These are phyloP conservation scores for Xylaria acuta DNA, from an alignment of 495 filamentous ascomycete species.

Conservation along the genomic window DNA sequence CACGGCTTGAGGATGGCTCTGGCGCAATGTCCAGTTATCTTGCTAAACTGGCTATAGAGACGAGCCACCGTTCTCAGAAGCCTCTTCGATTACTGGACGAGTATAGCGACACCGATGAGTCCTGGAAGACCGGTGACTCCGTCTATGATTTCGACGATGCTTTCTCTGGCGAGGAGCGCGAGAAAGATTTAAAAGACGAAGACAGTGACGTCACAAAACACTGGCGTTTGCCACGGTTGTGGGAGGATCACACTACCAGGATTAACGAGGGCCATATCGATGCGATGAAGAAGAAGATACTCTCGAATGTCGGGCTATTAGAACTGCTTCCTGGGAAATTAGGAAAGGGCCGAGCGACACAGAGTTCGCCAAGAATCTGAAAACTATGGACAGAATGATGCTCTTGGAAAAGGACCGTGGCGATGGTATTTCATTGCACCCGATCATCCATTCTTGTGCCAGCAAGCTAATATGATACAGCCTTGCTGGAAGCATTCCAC, in stretches of 20 bases:
- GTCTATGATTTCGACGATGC: not conserved
- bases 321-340: constrained; percentile 31
- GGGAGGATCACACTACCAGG: constrained; percentile 30
- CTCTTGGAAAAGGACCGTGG: constrained; percentile 36
- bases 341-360: constrained; percentile 43
- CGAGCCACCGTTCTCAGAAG: not conserved
- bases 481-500: constrained; percentile 53
- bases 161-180: not conserved
- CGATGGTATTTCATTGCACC: constrained; percentile 25
- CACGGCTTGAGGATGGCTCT: constrained; percentile 38
- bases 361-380: constrained; percentile 33
- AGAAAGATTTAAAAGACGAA: constrained; percentile 11
- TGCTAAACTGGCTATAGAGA: constrained; percentile 25
- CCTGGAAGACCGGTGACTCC: not conserved
- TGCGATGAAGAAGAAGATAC: constrained; percentile 17
- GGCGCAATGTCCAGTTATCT: constrained; percentile 38
- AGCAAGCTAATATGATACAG: constrained; percentile 31
- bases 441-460: not conserved
- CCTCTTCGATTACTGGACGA: constrained; percentile 16
- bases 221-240: constrained; percentile 28
- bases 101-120: not conserved
- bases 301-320: constrained; percentile 29
- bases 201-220: constrained; percentile 9
- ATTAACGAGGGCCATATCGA: constrained; percentile 29
- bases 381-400: constrained; percentile 32